Evolutionary conservation across 1,284 basidiomycete species (phyloP).

Genomic region (Cystobasidium slooffiae): DNA sequence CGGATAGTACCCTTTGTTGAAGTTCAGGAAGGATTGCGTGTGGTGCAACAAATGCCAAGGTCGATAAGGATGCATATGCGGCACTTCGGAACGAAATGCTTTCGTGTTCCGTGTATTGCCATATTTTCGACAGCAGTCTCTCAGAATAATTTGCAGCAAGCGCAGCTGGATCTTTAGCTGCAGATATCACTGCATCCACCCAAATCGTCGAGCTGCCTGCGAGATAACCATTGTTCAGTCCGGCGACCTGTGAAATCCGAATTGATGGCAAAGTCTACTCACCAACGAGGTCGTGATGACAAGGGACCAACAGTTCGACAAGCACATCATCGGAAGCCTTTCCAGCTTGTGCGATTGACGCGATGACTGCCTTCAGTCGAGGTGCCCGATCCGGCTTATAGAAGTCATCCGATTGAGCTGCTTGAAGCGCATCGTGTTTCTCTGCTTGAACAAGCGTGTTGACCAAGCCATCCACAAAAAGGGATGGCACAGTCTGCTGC

Average conservation of each 20-base stretch:
- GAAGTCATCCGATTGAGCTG: slow-evolving; percentile 1
- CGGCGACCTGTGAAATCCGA: not conserved
- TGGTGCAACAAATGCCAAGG: slow-evolving; percentile 78
- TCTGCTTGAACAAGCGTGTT: slow-evolving; percentile 9
- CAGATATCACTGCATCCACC: slow-evolving; percentile 79
- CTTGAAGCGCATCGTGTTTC: slow-evolving; percentile 16
- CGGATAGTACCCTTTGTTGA: slow-evolving; percentile 67
- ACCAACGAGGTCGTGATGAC: slow-evolving; percentile 76
- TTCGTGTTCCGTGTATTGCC: slow-evolving; percentile 45
- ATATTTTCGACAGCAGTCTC: slow-evolving; percentile 60
- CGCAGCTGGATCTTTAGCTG: slow-evolving; percentile 69
- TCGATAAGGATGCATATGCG: slow-evolving; percentile 73
- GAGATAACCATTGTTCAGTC: not conserved
- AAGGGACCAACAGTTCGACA: slow-evolving; percentile 64
- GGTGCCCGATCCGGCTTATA: slow-evolving; percentile 4
- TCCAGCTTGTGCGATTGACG: slow-evolving; percentile 13
- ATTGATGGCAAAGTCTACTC: slow-evolving; percentile 40
- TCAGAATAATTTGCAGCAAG: slow-evolving; percentile 64
- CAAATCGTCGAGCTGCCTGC: slow-evolving; percentile 59
- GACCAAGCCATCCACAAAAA: slow-evolving; percentile 17
- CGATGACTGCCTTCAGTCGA: slow-evolving; percentile 17
- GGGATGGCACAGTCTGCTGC: not conserved
- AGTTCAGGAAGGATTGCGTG: slow-evolving; percentile 68
- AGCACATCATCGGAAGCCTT: slow-evolving; percentile 28
- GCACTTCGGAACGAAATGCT: slow-evolving; percentile 59